phyloP scores from a whole-genome alignment of 139 green algal species.

The Chlorella sp. region DNA sequence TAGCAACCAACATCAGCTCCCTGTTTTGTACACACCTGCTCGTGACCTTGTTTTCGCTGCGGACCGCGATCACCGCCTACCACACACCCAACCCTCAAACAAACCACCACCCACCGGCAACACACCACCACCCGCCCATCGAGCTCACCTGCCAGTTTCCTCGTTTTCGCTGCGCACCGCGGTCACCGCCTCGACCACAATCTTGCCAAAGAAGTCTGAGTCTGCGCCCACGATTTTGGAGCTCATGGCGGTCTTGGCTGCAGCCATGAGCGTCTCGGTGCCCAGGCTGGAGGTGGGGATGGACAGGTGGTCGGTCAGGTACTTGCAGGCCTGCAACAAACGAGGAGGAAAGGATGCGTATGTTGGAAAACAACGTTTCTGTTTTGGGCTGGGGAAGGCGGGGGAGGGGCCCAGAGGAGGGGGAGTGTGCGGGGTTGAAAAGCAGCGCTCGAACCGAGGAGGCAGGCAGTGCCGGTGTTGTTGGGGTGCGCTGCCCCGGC shows the following conservation, averaged over 20 bases:
- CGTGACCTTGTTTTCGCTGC: not conserved
- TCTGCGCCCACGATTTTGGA: slow-evolving; percentile 94
- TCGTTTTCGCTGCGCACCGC: slow-evolving; percentile 18
- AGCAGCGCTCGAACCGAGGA: no score
- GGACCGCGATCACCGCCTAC: slow-evolving; percentile 66
- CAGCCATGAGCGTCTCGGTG: slow-evolving; percentile 85
- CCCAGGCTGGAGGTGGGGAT: slow-evolving; percentile 83
- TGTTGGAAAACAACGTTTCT: no score
- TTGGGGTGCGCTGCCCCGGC: no score
- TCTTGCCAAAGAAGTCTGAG: slow-evolving; percentile 87
- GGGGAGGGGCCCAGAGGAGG: no score
- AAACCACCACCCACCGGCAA: no score
- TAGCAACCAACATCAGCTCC: no score
- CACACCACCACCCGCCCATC: no score
- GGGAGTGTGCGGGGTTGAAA: no score
- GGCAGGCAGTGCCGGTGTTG: no score
- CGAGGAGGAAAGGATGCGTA: no score
- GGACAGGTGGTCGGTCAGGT: slow-evolving; percentile 88
- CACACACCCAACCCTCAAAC: slow-evolving; percentile 88
- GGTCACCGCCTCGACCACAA: slow-evolving; percentile 85
- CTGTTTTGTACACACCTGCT: not conserved
- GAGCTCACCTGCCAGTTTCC: slow-evolving; percentile 11
- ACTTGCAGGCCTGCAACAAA: slow-evolving; percentile 87
- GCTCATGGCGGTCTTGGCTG: slow-evolving; percentile 93
- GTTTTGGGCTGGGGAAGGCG: no score